Evolutionary conservation across 163 green algal species (phyloP), one percentile per base, ranked within the genome.

Genomic region (Coccomyxa subellipsoidea): DNA sequence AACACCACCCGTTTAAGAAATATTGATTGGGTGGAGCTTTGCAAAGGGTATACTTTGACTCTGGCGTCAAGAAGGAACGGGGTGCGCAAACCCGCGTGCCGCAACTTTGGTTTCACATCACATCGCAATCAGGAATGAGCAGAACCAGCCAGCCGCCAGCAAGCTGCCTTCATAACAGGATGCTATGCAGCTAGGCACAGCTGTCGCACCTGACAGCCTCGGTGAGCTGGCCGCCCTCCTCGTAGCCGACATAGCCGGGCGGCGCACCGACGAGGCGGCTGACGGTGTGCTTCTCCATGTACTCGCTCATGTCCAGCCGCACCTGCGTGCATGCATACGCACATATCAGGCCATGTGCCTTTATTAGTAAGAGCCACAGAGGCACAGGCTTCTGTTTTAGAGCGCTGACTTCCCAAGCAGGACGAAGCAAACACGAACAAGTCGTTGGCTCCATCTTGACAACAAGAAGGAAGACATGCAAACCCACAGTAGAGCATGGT

Each of bases 291-390:
- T 92, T 84, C 90, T 99, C 96, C 91, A 96, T 96, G 90, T 96
- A 98, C 89, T 99, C 96, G 66, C 85, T 93, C 94, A 99, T 97
- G 91, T 99, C 97, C 54, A 99, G 83, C 7, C 96, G 94, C 34
- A 99, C 66, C 66, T 73, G 66, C 66, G 23, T 18, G 0, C 47
- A 59, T 12, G 15, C 21, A 23, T 18, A 12, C 15, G 47, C 7
- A 71, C 39, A 39, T 32, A 9, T 34, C 38, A 80, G n/a, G n/a
- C n/a, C n/a, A 34, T 71, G 38, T 10, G 21, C 29, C 37, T n/a
- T n/a, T n/a, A n/a, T n/a, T n/a, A n/a, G n/a, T n/a, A n/a, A n/a
- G n/a, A n/a, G n/a, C n/a, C n/a, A n/a, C n/a, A n/a, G n/a, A n/a
- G n/a, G n/a, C n/a, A n/a, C n/a, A n/a, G n/a, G n/a, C n/a, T n/a